A percentile compares a stretch with the other conserved stretches of the same genome.
phyloP scores from a whole-genome alignment of 2,329 filamentous ascomycete species.

The Fusarium incarnatum region DNA sequence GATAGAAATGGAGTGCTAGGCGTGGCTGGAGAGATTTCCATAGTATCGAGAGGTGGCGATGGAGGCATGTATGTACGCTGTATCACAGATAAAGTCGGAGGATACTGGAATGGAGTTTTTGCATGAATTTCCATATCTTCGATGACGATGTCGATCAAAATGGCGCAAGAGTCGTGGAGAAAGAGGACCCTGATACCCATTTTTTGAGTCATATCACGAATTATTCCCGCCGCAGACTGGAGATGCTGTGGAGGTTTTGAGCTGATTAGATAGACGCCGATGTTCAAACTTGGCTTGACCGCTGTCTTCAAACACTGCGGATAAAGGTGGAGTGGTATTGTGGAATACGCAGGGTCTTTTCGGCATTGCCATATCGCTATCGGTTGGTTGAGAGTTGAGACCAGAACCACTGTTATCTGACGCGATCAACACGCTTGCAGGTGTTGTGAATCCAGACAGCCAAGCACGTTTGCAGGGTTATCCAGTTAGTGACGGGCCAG shows the following conservation, averaged over 20 bases:
- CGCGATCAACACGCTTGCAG: conserved; percentile 24
- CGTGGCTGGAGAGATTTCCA: conserved; percentile 17
- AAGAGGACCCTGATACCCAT: conserved; percentile 22
- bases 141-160: conserved; percentile 24
- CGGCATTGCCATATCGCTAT: conserved; percentile 13
- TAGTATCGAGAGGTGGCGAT: not conserved
- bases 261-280: conserved; percentile 9
- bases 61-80: not conserved
- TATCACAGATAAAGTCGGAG: not conserved
- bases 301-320: conserved; percentile 20
- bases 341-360: conserved; percentile 29
- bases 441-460: conserved; percentile 21
- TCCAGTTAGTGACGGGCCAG: conserved; percentile 20
- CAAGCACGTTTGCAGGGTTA: conserved; percentile 14
- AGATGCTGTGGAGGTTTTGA: conserved; percentile 13
- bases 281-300: conserved; percentile 22
- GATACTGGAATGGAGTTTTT: conserved; percentile 1
- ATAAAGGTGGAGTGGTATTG: conserved; percentile 35
- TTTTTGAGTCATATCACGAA: conserved; percentile 28
- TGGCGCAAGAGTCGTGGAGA: conserved; percentile 12
- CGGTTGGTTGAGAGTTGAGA: conserved; percentile 9
- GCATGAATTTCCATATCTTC: conserved; percentile 1
- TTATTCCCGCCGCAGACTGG: conserved; percentile 4
- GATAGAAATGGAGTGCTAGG: conserved; percentile 25
- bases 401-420: conserved; percentile 27